Base-by-base conservation (phyloP, 495 filamentous ascomycete genomes). In the Penicillium robsamsonii region DNA sequence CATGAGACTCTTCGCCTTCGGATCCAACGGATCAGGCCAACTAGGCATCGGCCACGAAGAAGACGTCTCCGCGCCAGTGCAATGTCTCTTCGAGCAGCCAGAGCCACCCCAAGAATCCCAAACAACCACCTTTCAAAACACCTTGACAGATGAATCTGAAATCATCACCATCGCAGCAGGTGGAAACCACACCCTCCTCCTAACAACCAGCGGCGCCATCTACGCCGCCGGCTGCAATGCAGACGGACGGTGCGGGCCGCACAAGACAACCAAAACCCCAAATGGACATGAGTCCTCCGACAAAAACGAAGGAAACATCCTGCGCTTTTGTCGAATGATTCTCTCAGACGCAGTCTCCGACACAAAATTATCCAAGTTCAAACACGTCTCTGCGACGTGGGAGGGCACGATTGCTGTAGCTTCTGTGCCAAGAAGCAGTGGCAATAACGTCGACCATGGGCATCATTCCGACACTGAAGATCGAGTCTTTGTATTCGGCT, bases 11-110 rank as follows among this genome's bases (percentile, higher is more conserved):
- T 90, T 85, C 66, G 85, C 91, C n/a, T 84, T 96, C 59, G 94
- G 94, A 33, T 97, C 93, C 29, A 98, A 97, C 70, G 86, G 89
- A 37, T 89, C 85, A 7, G 90, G 90, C 50, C 94, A 98, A 67
- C 81, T 98, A 35, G 90, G 88, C 35, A 78, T 97, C 45, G 84
- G 84, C 22, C 87, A 92, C 70, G 78, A 72, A 43, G 79, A 90
- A 56, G 92, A 96, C 68, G 82, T 87, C 12, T 86, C 85, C 4
- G 70, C 75, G 0, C 91, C 91, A 5, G 80, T 85, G 45, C 72
- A 65, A 54, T 89, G 87, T 62, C 50, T 79, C 33, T 81, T 84
- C 58, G 60, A 72, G 60, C 27, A 55, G 66, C 35, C 57, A 35
- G 17, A 18, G 48, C 40, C 15, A 29, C 1, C 20, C 4, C 33